Conservation (phyloP, 2,329 filamentous ascomycete species). For the Colletotrichum coccodes region DNA sequence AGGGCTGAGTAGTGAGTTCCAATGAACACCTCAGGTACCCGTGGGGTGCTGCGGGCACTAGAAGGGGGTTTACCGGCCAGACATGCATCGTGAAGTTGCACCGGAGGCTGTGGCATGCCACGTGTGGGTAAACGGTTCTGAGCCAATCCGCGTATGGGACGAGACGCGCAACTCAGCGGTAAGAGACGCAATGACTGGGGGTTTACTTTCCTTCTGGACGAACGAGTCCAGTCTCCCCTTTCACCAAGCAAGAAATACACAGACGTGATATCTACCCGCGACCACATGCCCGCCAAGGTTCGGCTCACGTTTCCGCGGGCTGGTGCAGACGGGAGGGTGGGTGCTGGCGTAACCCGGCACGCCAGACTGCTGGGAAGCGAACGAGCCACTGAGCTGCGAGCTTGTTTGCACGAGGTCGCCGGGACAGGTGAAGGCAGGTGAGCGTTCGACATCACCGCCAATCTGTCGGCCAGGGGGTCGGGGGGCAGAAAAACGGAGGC, state of each 20-base stretch:
- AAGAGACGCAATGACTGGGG: neutral
- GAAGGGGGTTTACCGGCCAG: neutral
- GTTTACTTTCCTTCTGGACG: neutral
- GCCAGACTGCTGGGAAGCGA: constrained; percentile 18
- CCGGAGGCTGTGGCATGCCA: constrained; percentile 6
- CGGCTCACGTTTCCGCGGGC: constrained; percentile 23
- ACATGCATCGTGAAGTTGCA: constrained; percentile 29
- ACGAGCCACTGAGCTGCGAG: constrained; percentile 31
- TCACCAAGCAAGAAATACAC: neutral
- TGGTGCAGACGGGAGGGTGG: constrained; percentile 16
- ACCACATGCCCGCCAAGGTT: constrained; percentile 20
- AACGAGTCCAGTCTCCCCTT: neutral
- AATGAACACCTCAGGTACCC: constrained; percentile 31
- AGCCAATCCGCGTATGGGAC: constrained; percentile 7
- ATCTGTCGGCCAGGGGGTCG: neutral
- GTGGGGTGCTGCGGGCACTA: constrained; percentile 25
- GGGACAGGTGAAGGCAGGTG: constrained; percentile 13
- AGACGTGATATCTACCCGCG: constrained; percentile 11
- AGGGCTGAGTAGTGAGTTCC: constrained; percentile 30
- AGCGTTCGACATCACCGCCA: constrained; percentile 23
- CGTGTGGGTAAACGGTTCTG: constrained; percentile 16
- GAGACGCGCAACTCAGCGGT: neutral
- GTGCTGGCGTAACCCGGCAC: constrained; percentile 1
- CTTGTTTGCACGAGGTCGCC: constrained; percentile 28
- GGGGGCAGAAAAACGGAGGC: neutral